Conservation (phyloP, 1,139 yeast species). For the Pichia sp. region DNA sequence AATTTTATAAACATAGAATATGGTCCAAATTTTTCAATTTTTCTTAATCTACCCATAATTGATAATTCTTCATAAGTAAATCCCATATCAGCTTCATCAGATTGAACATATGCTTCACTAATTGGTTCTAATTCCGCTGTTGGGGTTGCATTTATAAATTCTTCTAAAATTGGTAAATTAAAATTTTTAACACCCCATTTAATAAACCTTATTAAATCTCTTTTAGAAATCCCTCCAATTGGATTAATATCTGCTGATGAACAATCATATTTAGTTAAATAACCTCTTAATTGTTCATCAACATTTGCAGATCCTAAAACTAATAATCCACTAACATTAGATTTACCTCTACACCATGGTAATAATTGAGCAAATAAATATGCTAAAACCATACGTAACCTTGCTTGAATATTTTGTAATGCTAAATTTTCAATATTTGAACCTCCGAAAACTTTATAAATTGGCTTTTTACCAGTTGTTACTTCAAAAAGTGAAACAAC, state of each 20-base stretch:
- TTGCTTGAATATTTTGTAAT: conserved; percentile 90
- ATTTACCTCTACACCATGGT: conserved; percentile 83
- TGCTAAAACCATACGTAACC: conserved; percentile 89
- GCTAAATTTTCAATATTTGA: conserved; percentile 87
- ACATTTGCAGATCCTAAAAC: conserved; percentile 96
- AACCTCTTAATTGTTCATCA: conserved; percentile 95
- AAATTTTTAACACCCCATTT: conserved; percentile 67
- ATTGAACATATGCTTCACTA: conserved; percentile 83
- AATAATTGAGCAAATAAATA: conserved; percentile 88
- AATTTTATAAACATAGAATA: conserved; percentile 87
- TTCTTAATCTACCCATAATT: conserved; percentile 84
- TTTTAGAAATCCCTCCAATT: conserved; percentile 93
- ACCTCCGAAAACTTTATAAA: conserved; percentile 91
- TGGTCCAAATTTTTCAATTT: conserved; percentile 93
- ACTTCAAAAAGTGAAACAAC: conserved; percentile 73
- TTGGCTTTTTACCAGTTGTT: conserved; percentile 85
- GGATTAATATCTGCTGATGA: conserved; percentile 97
- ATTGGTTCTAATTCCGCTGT: conserved; percentile 98
- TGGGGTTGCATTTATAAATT: conserved; percentile 85
- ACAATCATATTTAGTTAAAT: conserved; percentile 92
- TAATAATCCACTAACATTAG: conserved; percentile 66
- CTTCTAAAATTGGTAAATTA: conserved; percentile 67
- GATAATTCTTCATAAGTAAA: conserved; percentile 93
- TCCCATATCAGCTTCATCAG: conserved; percentile 98
- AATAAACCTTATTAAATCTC: conserved; percentile 81